Base-by-base conservation (phyloP, 805 yeast species). In the Metschnikowia colocasiae region DNA sequence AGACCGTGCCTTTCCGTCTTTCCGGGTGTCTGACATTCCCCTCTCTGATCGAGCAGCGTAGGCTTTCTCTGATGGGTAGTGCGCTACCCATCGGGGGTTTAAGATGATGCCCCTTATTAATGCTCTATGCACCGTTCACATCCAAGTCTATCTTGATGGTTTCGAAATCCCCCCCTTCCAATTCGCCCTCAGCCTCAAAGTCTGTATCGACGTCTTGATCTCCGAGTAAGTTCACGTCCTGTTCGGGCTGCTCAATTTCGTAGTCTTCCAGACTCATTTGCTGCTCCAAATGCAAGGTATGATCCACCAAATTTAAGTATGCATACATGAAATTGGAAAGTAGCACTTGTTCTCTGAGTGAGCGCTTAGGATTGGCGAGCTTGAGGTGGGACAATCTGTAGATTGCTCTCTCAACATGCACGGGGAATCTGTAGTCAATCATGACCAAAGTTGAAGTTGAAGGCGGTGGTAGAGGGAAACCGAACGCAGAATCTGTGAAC, bases 321-420 rank as follows among this genome's bases (percentile, higher is more conserved):
- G 97, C 92, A 62, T 94, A 94, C 99, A 94, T 94, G 78, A 94
- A 94, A 64, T 94, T 94, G 49, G 97, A 88, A 53, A 94, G 69
- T 42, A 94, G 65, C 1, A 94, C 99, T 63, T 94, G 99, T 63
- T 94, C 97, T 32, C 90, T 76, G 52, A 94, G 69, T 25, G 95
- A 94, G 49, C 98, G 74, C 61, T 89, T 86, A 1, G 98, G 92
- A 65, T 94, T 95, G 22, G 98, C 96, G 54, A 94, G 74, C 64
- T 94, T 94, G 62, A 94, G 71, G 66, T 94, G 99, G 45, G 96
- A 87, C 47, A 94, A 73, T 47, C 99, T 73, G 65, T 94, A 94
- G 43, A 94, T 87, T 0, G 99, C 99, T 34, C 99, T 76, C 65
- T 94, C 99, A 37, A 94, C 95, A 64, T 92, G 97, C 39, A 94